Evolutionary conservation across 306 rosid species (phyloP).

Genomic region (Fagus crenata): DNA sequence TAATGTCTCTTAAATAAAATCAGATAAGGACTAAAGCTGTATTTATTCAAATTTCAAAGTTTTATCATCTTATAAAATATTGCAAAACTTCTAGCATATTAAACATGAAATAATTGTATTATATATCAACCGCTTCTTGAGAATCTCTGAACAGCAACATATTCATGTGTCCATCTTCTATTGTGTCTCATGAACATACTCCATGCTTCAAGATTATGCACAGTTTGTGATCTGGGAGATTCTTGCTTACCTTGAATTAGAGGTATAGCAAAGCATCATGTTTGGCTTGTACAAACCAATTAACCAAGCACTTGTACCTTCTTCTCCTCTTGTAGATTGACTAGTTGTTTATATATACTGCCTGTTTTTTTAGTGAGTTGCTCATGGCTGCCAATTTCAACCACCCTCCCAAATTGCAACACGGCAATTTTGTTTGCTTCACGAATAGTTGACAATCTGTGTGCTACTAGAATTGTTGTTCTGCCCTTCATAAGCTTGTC

Average conservation of each 20-base stretch:
- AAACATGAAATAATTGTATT: not conserved
- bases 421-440: slow-evolving; percentile 62
- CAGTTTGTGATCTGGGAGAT: not conserved
- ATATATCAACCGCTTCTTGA: not conserved
- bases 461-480: slow-evolving; percentile 74
- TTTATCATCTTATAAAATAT: not conserved
- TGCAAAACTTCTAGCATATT: not conserved
- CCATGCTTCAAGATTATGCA: not conserved
- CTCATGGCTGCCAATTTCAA: slow-evolving; percentile 67
- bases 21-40: not conserved
- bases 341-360: slow-evolving; percentile 60
- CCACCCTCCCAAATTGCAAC: slow-evolving; percentile 61
- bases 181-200: not conserved
- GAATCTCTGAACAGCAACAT: not conserved
- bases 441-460: slow-evolving; percentile 63
- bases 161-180: not conserved
- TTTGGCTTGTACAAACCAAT: not conserved
- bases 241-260: not conserved
- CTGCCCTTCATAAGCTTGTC: slow-evolving; percentile 68
- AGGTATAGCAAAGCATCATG: not conserved
- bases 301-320: slow-evolving; percentile 4
- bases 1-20: not conserved
- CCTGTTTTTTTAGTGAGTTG: slow-evolving; percentile 48
- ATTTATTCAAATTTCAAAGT: not conserved
- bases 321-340: slow-evolving; percentile 52